Conservation (phyloP, 208 protist species). For the Histomonas meleagridis region DNA sequence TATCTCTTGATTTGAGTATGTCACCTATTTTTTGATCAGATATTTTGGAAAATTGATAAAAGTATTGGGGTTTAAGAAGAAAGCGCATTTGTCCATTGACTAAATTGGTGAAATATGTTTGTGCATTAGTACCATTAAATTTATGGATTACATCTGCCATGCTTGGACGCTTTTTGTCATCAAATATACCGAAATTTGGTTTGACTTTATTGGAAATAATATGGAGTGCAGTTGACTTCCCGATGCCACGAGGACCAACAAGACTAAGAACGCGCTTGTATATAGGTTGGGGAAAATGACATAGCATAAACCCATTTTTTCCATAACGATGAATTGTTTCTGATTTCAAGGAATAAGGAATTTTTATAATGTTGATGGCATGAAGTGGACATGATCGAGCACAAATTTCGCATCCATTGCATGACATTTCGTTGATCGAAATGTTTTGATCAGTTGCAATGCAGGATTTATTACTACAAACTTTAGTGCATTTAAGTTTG, state of each 20-base stretch:
- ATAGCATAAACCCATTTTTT: slow-evolving; percentile 98
- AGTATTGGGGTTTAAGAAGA: slow-evolving; percentile 97
- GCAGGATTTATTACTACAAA: slow-evolving; percentile 73
- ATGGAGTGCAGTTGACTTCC: slow-evolving; percentile 96
- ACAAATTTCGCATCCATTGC: slow-evolving; percentile 98
- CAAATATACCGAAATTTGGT: slow-evolving; percentile 90
- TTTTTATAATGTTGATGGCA: slow-evolving; percentile 98
- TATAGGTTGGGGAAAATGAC: slow-evolving; percentile 85
- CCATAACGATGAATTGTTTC: slow-evolving; percentile 95
- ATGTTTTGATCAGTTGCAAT: slow-evolving; percentile 78
- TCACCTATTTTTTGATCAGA: slow-evolving; percentile 77
- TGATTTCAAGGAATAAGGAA: slow-evolving; percentile 88
- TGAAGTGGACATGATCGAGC: slow-evolving; percentile 95
- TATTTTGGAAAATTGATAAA: slow-evolving; percentile 90
- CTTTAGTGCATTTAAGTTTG: slow-evolving; percentile 91
- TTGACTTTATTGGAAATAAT: slow-evolving; percentile 92
- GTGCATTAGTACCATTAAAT: slow-evolving; percentile 91
- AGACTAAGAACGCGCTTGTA: slow-evolving; percentile 96
- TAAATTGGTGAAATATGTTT: slow-evolving; percentile 92
- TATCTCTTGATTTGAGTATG: slow-evolving; percentile 73
- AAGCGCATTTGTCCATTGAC: slow-evolving; percentile 90
- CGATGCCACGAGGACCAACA: slow-evolving; percentile 99
- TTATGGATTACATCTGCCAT: slow-evolving; percentile 94
- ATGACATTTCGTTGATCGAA: slow-evolving; percentile 93
- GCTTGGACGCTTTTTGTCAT: slow-evolving; percentile 67